A percentile compares a stretch with the other conserved stretches of the same genome.
These are phyloP conservation scores for Lactarius pseudohatsudake DNA, from an alignment of 768 basidiomycete genomes.

Conservation along the genomic window DNA sequence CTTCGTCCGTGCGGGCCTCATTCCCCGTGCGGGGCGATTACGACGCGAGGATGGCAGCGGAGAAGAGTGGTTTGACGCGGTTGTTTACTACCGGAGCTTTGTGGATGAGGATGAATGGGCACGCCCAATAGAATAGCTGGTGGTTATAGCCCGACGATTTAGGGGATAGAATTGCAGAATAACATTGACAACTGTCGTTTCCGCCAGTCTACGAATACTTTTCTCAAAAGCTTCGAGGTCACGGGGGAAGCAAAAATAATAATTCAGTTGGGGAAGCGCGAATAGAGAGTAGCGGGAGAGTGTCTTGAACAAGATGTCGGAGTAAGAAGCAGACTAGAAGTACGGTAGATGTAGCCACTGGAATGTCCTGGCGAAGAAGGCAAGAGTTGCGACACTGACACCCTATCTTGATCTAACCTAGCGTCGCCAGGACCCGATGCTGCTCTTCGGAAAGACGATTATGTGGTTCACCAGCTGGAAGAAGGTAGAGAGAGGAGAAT, in stretches of 20 bases:
- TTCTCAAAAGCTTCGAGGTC: neutral
- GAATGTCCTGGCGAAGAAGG: neutral
- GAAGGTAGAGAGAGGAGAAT: neutral
- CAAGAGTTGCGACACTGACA: neutral
- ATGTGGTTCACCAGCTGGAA: slow-evolving; percentile 1
- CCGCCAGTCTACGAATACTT: neutral
- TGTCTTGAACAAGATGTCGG: neutral
- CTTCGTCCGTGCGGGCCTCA: slow-evolving; percentile 76
- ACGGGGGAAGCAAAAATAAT: neutral
- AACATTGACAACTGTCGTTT: neutral
- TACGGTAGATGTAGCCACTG: neutral
- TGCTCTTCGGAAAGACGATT: slow-evolving; percentile 14
- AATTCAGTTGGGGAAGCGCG: neutral
- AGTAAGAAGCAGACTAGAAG: neutral
- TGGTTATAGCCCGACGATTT: neutral
- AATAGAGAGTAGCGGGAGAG: neutral
- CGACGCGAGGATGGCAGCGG: slow-evolving; percentile 62
- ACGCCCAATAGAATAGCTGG: slow-evolving; percentile 12
- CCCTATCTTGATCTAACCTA: neutral
- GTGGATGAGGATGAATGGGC: slow-evolving; percentile 36
- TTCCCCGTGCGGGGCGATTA: slow-evolving; percentile 75
- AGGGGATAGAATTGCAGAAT: neutral
- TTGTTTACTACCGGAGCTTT: slow-evolving; percentile 82
- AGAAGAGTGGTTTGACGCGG: slow-evolving; percentile 89
- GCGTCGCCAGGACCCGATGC: slow-evolving; percentile 2